phyloP scores from a whole-genome alignment of 108 stramenopile genomes.

The Nitzschia sp. region DNA sequence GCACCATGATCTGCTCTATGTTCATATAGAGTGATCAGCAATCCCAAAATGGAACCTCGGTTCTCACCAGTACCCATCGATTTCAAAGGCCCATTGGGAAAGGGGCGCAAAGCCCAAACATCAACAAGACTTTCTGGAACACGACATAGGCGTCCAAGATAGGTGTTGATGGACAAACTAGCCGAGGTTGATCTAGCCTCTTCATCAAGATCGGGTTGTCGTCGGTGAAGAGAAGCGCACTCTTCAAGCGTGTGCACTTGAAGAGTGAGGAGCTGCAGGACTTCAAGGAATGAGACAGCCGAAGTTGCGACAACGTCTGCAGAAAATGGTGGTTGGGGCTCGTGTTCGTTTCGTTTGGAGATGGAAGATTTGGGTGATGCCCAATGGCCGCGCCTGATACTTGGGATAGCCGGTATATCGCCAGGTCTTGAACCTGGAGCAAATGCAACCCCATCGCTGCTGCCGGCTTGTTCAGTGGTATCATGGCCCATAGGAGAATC shows the following conservation, averaged over 20 bases:
- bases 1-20: slow-evolving; percentile 66
- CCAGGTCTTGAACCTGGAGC: background rate
- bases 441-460: background rate
- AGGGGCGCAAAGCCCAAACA: slow-evolving; percentile 76
- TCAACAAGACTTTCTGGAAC: slow-evolving; percentile 71
- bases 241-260: slow-evolving; percentile 88
- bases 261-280: slow-evolving; percentile 82
- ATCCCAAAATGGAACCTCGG: slow-evolving; percentile 78
- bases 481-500: slow-evolving; percentile 28
- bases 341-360: slow-evolving; percentile 26
- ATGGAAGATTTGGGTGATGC: slow-evolving; percentile 18
- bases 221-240: slow-evolving; percentile 68
- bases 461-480: slow-evolving; percentile 24
- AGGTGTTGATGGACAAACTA: slow-evolving; percentile 73
- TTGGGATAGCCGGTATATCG: slow-evolving; percentile 38
- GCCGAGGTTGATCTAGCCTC: slow-evolving; percentile 74
- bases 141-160: slow-evolving; percentile 64
- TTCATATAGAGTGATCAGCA: slow-evolving; percentile 85
- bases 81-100: slow-evolving; percentile 68
- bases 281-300: slow-evolving; percentile 83
- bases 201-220: slow-evolving; percentile 72
- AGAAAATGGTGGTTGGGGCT: slow-evolving; percentile 52
- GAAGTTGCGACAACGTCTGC: slow-evolving; percentile 68
- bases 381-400: slow-evolving; percentile 36
- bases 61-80: slow-evolving; percentile 77